Base-by-base conservation (phyloP, 495 filamentous ascomycete genomes). In the Entonaema liquescens region DNA sequence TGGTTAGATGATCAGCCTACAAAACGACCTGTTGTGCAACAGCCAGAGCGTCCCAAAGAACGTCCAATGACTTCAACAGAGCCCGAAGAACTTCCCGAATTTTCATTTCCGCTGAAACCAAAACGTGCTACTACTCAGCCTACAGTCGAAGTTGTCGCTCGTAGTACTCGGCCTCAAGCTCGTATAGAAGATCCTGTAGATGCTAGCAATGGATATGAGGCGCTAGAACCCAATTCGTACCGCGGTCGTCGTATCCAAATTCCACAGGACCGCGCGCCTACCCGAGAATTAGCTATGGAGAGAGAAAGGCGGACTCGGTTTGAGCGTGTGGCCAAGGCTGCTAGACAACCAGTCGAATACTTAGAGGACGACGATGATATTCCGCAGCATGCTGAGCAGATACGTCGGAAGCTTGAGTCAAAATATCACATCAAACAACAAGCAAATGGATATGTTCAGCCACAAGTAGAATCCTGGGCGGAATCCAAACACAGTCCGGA, bases 231-330 rank as follows among this genome's bases (percentile, higher is more conserved):
- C 11, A 62, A 56, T 4, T 64, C 67, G 17, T 68, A 67, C 49
- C 55, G 64, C 38, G 59, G 42, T 19, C 75, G 68, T 9, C 68
- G 68, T 8, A 47, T 53, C 62, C 73, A 74, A 29, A 57, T 62
- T 5, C 59, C 65, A 3, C 50, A 26, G 12, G 12, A 55, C 1
- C 68, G 58, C 36, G 36, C 23, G 9, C 42, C 64, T 1, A 62
- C 13, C 31, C 65, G 60, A 21, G 75, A 77, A 33, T 17, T 35
- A 31, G 31, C 59, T 5, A 53, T 59, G 25, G 72, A 72, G 29
- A 67, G 71, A 19, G 75, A 77, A 26, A 76, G 21, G 8, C 75
- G 64, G 35, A 35, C 56, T 36, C 70, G 72, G 13, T 40, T 70
- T 21, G 73, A 70, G 5, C 72, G 70, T 9, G 23, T 38, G 11